Evolutionary conservation across 1,139 yeast species (phyloP).

Genomic region (Yamadazyma sp.): DNA sequence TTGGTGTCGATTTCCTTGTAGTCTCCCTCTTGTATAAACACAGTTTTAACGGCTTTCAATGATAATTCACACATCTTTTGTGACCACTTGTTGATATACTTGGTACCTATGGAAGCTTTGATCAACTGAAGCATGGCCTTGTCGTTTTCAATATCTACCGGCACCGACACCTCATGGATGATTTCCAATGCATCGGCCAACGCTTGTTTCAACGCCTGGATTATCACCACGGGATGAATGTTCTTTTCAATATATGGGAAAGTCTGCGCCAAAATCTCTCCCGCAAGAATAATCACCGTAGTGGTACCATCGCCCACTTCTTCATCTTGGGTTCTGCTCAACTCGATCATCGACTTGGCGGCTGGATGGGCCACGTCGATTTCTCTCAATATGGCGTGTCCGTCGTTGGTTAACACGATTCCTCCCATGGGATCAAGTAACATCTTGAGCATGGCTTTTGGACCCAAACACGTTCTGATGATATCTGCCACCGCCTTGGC

Average conservation of each 20-base stretch:
- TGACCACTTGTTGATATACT: constrained; percentile 90
- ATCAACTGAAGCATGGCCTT: constrained; percentile 84
- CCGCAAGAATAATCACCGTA: constrained; percentile 91
- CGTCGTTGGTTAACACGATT: constrained; percentile 94
- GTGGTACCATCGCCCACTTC: constrained; percentile 99
- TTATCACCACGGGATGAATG: constrained; percentile 95
- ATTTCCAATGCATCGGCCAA: constrained; percentile 86
- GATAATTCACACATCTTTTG: constrained; percentile 89
- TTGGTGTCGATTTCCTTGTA: constrained; percentile 88
- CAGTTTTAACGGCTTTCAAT: constrained; percentile 84
- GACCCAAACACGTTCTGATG: constrained; percentile 97
- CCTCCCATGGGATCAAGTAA: constrained; percentile 99
- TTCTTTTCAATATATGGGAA: constrained; percentile 92
- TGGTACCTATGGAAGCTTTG: constrained; percentile 92
- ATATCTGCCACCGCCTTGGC: constrained; percentile 98
- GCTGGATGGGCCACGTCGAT: constrained; percentile 97
- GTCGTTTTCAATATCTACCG: constrained; percentile 83
- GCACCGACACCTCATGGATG: constrained; percentile 78
- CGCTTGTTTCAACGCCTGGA: constrained; percentile 91
- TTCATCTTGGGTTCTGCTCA: constrained; percentile 96
- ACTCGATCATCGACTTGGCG: constrained; percentile 97
- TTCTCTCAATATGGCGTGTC: constrained; percentile 89
- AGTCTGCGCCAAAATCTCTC: constrained; percentile 93
- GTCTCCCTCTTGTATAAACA: constrained; percentile 63
- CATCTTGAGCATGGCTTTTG: constrained; percentile 99